Conservation (phyloP, 2,329 filamentous ascomycete genomes). For the Aspergillus pseudoterreus region DNA sequence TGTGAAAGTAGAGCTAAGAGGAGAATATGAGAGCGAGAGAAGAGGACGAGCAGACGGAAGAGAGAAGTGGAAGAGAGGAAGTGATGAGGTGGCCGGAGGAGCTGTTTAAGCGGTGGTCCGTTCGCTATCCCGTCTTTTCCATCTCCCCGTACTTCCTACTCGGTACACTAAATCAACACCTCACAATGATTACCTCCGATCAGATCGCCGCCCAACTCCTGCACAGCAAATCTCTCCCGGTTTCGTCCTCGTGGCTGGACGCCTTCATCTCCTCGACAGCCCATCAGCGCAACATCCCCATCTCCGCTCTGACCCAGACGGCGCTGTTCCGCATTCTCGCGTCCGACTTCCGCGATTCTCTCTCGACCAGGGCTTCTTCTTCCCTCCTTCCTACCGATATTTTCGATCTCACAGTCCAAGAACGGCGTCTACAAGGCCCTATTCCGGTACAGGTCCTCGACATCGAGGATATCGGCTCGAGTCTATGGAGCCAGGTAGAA, state of each 20-base stretch:
- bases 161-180: no score
- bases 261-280: slow-evolving; percentile 56
- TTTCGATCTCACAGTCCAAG: slow-evolving; percentile 51
- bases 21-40: background rate
- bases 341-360: slow-evolving; percentile 67
- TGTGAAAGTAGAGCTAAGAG: slow-evolving; percentile 9
- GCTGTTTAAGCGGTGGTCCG: slow-evolving; percentile 25
- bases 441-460: slow-evolving; percentile 80
- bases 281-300: slow-evolving; percentile 53
- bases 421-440: slow-evolving; percentile 56
- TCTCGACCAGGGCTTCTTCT: slow-evolving; percentile 46
- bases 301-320: slow-evolving; percentile 72
- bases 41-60: background rate
- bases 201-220: slow-evolving; percentile 53
- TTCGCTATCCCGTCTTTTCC: slow-evolving; percentile 7
- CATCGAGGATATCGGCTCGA: slow-evolving; percentile 75
- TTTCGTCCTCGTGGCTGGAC: slow-evolving; percentile 60
- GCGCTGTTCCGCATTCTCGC: slow-evolving; percentile 76
- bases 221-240: slow-evolving; percentile 53
- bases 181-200: slow-evolving; percentile 10
- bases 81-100: background rate
- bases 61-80: background rate
- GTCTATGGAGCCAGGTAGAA: slow-evolving; percentile 84
- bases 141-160: background rate
- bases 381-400: slow-evolving; percentile 56